Percentiles rank a stretch among this genome's conserved stretches.
Conservation (phyloP, 2,329 filamentous ascomycete species). For the Pseudocercospora musae region DNA sequence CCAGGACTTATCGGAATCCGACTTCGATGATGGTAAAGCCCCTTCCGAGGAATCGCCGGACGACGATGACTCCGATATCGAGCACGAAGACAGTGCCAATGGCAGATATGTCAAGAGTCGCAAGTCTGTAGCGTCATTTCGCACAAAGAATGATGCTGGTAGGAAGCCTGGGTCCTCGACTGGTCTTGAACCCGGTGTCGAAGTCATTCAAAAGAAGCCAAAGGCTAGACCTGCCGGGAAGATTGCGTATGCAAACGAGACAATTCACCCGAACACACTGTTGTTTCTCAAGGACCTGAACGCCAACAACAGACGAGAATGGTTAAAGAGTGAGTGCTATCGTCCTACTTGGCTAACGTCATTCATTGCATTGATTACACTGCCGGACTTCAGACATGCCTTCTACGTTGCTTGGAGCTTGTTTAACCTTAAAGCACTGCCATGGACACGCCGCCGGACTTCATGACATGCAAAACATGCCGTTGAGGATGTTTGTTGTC, state of each 20-base stretch:
- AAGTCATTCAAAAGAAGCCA: conserved; percentile 61
- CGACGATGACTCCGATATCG: conserved; percentile 35
- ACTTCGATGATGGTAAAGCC: conserved; percentile 35
- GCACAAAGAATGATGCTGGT: conserved; percentile 41
- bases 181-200: conserved; percentile 56
- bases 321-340: conserved; percentile 57
- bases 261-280: conserved; percentile 62
- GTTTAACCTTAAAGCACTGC: background rate
- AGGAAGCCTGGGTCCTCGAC: conserved; percentile 57
- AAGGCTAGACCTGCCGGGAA: conserved; percentile 59
- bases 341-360: background rate
- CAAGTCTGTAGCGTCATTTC: conserved; percentile 4
- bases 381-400: background rate
- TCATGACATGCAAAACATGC: background rate
- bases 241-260: conserved; percentile 56
- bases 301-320: conserved; percentile 60
- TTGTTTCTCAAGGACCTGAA: conserved; percentile 59
- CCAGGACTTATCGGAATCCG: conserved; percentile 27
- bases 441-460: background rate
- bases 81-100: conserved; percentile 36
- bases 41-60: conserved; percentile 38
- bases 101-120: conserved; percentile 22
- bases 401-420: background rate
- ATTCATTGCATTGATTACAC: background rate
- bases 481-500: background rate